Evolutionary conservation across 208 protist species (phyloP).

Genomic region (Trypanosomatidae sp.): DNA sequence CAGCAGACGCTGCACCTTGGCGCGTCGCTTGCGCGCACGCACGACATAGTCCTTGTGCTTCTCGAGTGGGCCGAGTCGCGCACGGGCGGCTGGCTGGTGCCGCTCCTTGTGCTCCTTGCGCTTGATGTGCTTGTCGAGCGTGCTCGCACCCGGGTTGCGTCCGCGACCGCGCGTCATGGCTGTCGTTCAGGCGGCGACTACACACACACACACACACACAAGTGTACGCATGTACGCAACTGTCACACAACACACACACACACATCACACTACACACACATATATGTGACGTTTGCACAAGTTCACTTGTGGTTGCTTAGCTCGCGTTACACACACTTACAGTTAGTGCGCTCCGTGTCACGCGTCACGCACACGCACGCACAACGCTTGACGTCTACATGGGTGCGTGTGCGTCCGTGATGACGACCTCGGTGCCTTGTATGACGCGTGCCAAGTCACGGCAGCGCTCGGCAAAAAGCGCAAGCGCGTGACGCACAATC

Average conservation of each 20-base stretch:
- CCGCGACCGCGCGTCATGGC: constrained; percentile 82
- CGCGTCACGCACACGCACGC: no score
- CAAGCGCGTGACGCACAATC: constrained; percentile 59
- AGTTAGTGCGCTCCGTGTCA: no score
- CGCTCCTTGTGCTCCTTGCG: constrained; percentile 84
- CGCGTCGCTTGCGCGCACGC: constrained; percentile 59
- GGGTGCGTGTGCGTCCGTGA: constrained; percentile 8
- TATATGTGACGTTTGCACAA: not conserved
- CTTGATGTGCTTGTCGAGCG: constrained; percentile 81
- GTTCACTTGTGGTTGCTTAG: no score
- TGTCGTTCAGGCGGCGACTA: not conserved
- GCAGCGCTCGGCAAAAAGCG: constrained; percentile 64
- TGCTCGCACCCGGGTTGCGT: constrained; percentile 67
- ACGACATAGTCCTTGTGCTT: constrained; percentile 91
- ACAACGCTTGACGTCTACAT: no score
- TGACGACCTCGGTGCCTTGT: constrained; percentile 47
- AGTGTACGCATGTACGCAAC: not conserved
- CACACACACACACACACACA: not conserved
- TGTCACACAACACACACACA: not conserved
- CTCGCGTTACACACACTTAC: no score
- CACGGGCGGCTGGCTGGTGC: constrained; percentile 63
- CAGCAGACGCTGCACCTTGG: constrained; percentile 57
- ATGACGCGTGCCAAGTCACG: constrained; percentile 49
- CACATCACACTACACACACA: not conserved
- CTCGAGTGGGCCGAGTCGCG: constrained; percentile 83